Evolutionary conservation across 192 early-diverging fungal genomes (phyloP).

Genomic region (Coemansia sp.): DNA sequence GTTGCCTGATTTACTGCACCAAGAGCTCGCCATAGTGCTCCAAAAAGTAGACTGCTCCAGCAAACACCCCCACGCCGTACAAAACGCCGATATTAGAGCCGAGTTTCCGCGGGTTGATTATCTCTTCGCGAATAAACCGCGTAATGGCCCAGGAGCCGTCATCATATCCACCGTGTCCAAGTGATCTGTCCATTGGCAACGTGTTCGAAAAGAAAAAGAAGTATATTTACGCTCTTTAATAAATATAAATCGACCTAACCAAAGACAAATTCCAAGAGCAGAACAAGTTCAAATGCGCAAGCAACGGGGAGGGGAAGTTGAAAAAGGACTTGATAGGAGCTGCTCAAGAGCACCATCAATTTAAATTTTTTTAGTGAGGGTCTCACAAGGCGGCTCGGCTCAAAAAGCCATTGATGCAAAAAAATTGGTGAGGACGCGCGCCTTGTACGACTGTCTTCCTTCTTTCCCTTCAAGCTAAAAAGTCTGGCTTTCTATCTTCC

Average conservation of each 20-base stretch:
- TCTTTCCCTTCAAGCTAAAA: background rate
- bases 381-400: background rate
- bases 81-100: conserved; percentile 41
- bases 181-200: conserved; percentile 14
- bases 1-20: conserved; percentile 21
- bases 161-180: conserved; percentile 27
- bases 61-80: conserved; percentile 53
- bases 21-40: conserved; percentile 48
- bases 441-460: background rate
- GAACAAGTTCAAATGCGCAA: background rate
- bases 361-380: too few species aligned
- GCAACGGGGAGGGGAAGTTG: background rate
- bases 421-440: background rate
- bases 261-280: background rate
- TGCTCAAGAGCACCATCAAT: too few species aligned
- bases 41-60: conserved; percentile 51
- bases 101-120: conserved; percentile 40
- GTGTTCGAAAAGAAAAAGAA: background rate
- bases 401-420: background rate
- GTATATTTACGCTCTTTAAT: background rate
- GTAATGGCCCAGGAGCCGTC: conserved; percentile 50
- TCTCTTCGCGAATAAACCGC: conserved; percentile 48
- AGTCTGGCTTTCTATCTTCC: background rate
- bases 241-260: background rate
- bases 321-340: background rate